Evolutionary conservation across 2,329 filamentous ascomycete genomes (phyloP).

Genomic region (Diaporthe helianthi): DNA sequence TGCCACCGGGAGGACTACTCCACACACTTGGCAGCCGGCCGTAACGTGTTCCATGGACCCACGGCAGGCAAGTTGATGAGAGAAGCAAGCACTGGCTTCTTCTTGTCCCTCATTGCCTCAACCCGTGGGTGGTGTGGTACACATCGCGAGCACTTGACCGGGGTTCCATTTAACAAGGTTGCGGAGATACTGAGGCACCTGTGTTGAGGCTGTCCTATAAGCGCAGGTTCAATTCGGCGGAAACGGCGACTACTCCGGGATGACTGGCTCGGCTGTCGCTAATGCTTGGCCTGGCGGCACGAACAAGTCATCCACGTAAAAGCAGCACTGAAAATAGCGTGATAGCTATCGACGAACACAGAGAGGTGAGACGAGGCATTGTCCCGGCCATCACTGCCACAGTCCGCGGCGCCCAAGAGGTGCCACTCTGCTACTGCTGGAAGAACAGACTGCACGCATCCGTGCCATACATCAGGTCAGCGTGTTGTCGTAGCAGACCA

Average conservation of each 20-base stretch:
- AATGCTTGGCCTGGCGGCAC: background rate
- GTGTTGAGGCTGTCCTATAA: background rate
- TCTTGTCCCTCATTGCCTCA: background rate
- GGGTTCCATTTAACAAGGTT: background rate
- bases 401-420: background rate
- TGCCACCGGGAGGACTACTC: background rate
- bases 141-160: background rate
- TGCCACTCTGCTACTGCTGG: background rate
- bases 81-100: background rate
- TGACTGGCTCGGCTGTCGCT: constrained; percentile 10
- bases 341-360: background rate
- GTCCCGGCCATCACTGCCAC: background rate
- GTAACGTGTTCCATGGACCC: too few species aligned
- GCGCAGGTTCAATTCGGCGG: background rate
- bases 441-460: background rate
- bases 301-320: background rate
- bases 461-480: background rate
- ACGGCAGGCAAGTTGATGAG: background rate
- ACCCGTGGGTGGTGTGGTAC: background rate
- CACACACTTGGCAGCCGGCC: background rate
- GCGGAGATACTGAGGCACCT: background rate
- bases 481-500: background rate
- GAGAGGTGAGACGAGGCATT: background rate
- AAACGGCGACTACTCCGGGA: background rate
- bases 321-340: background rate